Evolutionary conservation across 2,329 filamentous ascomycete species (phyloP).

Genomic region (Cytospora leucostoma): DNA sequence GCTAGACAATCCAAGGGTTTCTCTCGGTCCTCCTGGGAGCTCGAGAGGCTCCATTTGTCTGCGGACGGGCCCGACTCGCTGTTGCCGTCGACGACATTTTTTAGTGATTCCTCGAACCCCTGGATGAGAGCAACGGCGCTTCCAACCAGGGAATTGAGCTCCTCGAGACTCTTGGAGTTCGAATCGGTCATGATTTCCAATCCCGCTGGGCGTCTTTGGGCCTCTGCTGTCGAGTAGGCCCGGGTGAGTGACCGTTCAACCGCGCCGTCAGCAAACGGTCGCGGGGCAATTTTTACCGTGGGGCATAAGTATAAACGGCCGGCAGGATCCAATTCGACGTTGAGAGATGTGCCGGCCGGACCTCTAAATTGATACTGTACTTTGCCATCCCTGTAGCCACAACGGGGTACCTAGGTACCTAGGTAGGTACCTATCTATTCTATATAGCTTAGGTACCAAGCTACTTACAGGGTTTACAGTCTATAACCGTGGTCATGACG

Average conservation of each 20-base stretch:
- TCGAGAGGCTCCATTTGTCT: slow-evolving; percentile 23
- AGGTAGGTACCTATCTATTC: neutral
- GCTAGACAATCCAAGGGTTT: slow-evolving; percentile 57
- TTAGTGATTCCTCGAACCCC: slow-evolving; percentile 26
- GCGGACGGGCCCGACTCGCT: slow-evolving; percentile 20
- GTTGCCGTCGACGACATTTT: slow-evolving; percentile 25
- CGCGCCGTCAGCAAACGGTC: slow-evolving; percentile 9
- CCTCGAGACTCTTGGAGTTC: slow-evolving; percentile 28
- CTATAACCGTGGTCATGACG: slow-evolving; percentile 1
- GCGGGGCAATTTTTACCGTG: slow-evolving; percentile 20
- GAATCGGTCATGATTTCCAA: slow-evolving; percentile 10
- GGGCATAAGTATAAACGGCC: neutral
- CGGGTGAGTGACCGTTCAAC: slow-evolving; percentile 5
- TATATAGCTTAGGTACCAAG: no score
- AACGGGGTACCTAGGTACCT: neutral
- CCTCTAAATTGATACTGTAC: neutral
- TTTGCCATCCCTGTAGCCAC: no score
- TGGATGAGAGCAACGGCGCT: slow-evolving; percentile 32
- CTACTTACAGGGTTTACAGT: neutral
- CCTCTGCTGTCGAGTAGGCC: neutral
- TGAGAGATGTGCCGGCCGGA: neutral
- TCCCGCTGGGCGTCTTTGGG: neutral
- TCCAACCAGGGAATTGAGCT: slow-evolving; percentile 30
- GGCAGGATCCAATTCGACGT: neutral
- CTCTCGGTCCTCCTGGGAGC: slow-evolving; percentile 25